Evolutionary conservation across 2,329 filamentous ascomycete species (phyloP).

Genomic region (Cladosporium sp.): DNA sequence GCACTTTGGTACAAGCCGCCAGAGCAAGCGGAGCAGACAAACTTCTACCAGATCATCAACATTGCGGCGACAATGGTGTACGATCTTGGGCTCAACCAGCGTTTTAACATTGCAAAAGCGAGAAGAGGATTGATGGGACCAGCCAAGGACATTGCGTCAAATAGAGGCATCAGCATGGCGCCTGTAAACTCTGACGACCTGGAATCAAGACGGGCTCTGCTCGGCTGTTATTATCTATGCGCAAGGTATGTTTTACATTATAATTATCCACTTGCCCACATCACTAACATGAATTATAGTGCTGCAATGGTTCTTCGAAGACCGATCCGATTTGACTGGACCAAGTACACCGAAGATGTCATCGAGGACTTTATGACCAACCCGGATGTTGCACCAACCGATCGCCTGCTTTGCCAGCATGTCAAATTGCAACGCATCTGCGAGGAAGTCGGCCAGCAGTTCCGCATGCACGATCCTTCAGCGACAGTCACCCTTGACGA

Average conservation of each 20-base stretch:
- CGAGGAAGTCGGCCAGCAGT: constrained; percentile 54
- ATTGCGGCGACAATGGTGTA: constrained; percentile 77
- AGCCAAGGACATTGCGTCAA: constrained; percentile 31
- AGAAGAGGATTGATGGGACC: constrained; percentile 32
- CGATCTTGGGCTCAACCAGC: constrained; percentile 71
- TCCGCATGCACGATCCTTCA: constrained; percentile 52
- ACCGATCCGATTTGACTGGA: constrained; percentile 57
- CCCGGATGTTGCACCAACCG: constrained; percentile 53
- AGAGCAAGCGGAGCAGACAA: constrained; percentile 77
- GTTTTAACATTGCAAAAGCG: constrained; percentile 37
- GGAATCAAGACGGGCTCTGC: constrained; percentile 56
- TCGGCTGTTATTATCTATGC: constrained; percentile 59
- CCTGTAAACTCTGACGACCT: constrained; percentile 47
- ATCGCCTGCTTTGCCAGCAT: constrained; percentile 54
- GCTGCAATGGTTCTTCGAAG: constrained; percentile 56
- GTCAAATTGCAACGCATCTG: constrained; percentile 56
- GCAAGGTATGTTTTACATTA: constrained; percentile 41
- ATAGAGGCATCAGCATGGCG: constrained; percentile 18
- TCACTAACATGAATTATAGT: constrained; percentile 34
- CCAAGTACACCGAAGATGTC: constrained; percentile 60
- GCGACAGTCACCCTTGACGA: constrained; percentile 52
- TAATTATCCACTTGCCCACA: no score
- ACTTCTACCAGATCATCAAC: constrained; percentile 84
- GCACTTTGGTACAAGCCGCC: constrained; percentile 85
- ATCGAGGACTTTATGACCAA: constrained; percentile 54